phyloP scores from a whole-genome alignment of 768 basidiomycete species.

The Lentinula boryana region DNA sequence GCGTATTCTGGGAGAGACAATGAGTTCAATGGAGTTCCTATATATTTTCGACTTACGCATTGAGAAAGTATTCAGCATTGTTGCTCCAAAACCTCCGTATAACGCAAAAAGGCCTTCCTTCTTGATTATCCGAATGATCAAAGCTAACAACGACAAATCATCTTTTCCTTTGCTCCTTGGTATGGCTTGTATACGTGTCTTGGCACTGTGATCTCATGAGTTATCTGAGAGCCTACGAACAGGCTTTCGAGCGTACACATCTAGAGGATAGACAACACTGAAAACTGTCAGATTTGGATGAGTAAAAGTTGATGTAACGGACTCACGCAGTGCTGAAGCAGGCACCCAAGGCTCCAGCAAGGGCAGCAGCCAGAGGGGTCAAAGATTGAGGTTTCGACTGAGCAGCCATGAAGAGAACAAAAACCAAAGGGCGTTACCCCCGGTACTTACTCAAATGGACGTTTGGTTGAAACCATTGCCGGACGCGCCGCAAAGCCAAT shows the following conservation, averaged over 20 bases:
- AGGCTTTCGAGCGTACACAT: slow-evolving; percentile 58
- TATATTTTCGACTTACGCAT: slow-evolving; percentile 64
- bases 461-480: not conserved
- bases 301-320: not conserved
- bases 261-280: slow-evolving; percentile 91
- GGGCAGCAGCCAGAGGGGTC: slow-evolving; percentile 83
- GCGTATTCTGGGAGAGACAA: slow-evolving; percentile 71
- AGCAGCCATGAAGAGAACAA: slow-evolving; percentile 31
- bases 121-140: slow-evolving; percentile 66
- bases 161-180: slow-evolving; percentile 51
- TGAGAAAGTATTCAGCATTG: slow-evolving; percentile 97
- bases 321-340: slow-evolving; percentile 92
- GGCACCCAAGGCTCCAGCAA: slow-evolving; percentile 90
- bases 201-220: slow-evolving; percentile 50
- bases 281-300: not conserved
- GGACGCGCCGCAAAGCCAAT: slow-evolving; percentile 8
- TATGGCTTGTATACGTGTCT: slow-evolving; percentile 90
- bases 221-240: not conserved
- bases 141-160: slow-evolving; percentile 51
- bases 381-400: slow-evolving; percentile 61
- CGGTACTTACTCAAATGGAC: not conserved
- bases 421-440: slow-evolving; percentile 15
- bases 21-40: not conserved
- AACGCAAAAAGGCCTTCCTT: slow-evolving; percentile 79
- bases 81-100: slow-evolving; percentile 91